Evolutionary conservation across 768 basidiomycete genomes (phyloP), one percentile per base, ranked within the genome.

Genomic region (Psilocybe cubensis): DNA sequence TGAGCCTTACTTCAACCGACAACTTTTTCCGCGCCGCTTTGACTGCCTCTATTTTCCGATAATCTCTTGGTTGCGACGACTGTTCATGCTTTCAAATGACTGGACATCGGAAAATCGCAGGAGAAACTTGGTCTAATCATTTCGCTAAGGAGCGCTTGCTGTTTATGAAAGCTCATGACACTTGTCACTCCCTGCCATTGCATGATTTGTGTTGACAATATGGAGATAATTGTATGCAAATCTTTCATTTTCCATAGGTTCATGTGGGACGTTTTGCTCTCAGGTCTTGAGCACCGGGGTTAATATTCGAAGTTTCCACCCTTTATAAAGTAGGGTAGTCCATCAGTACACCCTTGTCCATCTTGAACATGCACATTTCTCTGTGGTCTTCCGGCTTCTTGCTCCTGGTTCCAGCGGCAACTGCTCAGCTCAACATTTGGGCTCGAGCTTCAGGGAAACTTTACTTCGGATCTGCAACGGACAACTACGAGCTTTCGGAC

Each of bases 381-480:
- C 20, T 45, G 20, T 38, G 31, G 24, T 54, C 60, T 28, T 14
- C 52, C 4, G 24, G 33, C 21, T 27, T 59, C 38, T 40, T 59
- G 35, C 50, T 62, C 4, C 47, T 40, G 23, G 27, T 58, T 47
- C 54, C 61, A 4, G 23, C 45, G 3, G 61, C 45, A 46, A 55
- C 52, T 27, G 61, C 57, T 24, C 57, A 62, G 44, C 61, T 62
- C 28, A 58, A 62, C 28, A 11, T 68, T 61, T 48, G 70, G n/a
- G 79, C 79, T 4, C 70, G 68, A 54, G 68, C 72, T 20, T 70
- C 74, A 1, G 76, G 77, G 40, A 80, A 80, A 67, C 64, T 70
- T 23, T 81, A 81, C 71, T 81, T 81, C 59, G 80, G 80, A 17
- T 70, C 76, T 41, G 81, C 81, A 20, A 81, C 79, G 3, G 79